Base-by-base conservation (phyloP, 257 asterid species). In the Mentha longifolia region DNA sequence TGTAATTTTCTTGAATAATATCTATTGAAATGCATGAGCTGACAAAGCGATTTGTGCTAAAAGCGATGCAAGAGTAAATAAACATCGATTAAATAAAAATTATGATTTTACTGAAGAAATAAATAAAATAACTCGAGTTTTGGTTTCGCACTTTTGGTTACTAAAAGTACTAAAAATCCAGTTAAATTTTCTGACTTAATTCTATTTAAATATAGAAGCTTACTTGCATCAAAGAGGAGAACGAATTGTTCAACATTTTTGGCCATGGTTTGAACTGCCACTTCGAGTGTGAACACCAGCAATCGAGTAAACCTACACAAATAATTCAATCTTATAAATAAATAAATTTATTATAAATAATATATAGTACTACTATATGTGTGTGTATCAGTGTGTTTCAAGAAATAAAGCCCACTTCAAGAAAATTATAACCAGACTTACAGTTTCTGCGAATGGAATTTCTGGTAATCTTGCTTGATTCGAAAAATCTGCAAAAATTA, bases 151-250 rank as follows among this genome's bases (percentile, higher is more conserved):
- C 58, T 51, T 51, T 51, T 51, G 58, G 20, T 5, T 15, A 47
- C 15, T 15, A 28, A 47, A 47, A 47, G 20, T 47, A 47, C 19
- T 47, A 47, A 47, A 28, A 28, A 28, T 28, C 31, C 3, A 1
- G 31, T 45, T 11, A 39, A 39, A 39, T 39, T 39, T 28, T 28
- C 31, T 28, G 31, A 28, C 31, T 28, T 28, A 22, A 22, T 22
- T 22, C 3, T 28, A 28, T 28, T 28, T 28, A 28, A 28, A 28
- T 28, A 28, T 28, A 28, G 3, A 13, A 57, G 76, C 97, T 86
- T 85, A 93, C 98, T 87, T 9, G 95, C 97, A 80, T 94, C 98
- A 73, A 91, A 87, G 75, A 94, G 87, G 60, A 94, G 73, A 73
- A 91, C 86, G 65, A 91, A 81, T 74, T 94, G 91, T 46, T 91